These are phyloP conservation scores for Neolentinus lepideus DNA, from an alignment of 1,284 basidiomycete genomes.

Conservation along the genomic window DNA sequence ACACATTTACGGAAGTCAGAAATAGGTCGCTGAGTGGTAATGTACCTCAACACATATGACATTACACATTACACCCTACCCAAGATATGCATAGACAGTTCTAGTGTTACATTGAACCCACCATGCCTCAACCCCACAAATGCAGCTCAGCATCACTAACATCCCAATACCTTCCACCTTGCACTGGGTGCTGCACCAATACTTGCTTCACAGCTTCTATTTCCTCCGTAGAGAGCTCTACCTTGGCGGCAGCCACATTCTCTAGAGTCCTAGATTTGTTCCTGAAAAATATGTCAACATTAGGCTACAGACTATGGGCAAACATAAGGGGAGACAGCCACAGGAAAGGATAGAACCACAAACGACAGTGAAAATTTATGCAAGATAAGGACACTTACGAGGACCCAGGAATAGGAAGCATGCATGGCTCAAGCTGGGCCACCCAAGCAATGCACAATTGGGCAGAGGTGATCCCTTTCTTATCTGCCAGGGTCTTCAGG, in stretches of 20 bases:
- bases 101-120: too few relatives aligned
- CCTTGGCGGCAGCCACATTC: conserved; percentile 34
- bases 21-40: too few relatives aligned
- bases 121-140: not conserved
- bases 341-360: too few relatives aligned
- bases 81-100: too few relatives aligned
- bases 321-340: too few relatives aligned
- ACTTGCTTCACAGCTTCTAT: conserved; percentile 27
- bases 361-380: too few relatives aligned
- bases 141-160: not conserved
- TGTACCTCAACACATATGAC: too few relatives aligned
- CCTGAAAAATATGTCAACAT: conserved; percentile 8
- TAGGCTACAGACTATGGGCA: not conserved
- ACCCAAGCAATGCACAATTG: conserved; percentile 64
- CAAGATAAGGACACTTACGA: conserved; percentile 26
- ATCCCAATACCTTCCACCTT: conserved; percentile 24
- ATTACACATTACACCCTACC: too few relatives aligned
- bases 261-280: conserved; percentile 32
- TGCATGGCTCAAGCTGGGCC: conserved; percentile 33
- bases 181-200: conserved; percentile 18
- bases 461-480: conserved; percentile 42
- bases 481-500: conserved; percentile 35
- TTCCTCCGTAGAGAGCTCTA: conserved; percentile 33
- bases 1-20: too few relatives aligned
- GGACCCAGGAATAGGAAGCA: conserved; percentile 50